Evolutionary conservation across 495 filamentous ascomycete genomes (phyloP).

Genomic region (Hamigera avellanea): DNA sequence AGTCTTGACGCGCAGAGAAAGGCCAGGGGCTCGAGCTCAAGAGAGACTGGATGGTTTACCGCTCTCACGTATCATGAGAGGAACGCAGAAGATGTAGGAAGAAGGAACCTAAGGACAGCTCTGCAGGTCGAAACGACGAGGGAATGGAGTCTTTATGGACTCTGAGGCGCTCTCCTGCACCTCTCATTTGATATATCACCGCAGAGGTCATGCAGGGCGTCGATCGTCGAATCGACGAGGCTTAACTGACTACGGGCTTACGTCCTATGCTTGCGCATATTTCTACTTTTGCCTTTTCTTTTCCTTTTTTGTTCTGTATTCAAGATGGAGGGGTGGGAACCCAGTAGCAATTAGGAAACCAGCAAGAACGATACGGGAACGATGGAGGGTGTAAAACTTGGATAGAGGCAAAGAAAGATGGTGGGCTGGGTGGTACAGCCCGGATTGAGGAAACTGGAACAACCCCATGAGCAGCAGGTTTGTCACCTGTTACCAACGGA

Average conservation of each 20-base stretch:
- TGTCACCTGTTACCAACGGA: conserved; percentile 27
- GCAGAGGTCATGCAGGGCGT: conserved; percentile 35
- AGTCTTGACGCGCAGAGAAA: no score
- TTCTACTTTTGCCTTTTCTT: not conserved
- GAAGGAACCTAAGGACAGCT: conserved; percentile 17
- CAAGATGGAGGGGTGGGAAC: no score
- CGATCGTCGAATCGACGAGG: conserved; percentile 7
- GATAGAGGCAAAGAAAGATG: no score
- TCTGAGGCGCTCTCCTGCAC: conserved; percentile 27
- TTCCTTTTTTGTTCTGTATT: not conserved
- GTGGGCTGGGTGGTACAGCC: conserved; percentile 10
- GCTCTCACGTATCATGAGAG: no score
- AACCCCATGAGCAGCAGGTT: conserved; percentile 25
- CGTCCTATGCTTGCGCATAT: not conserved
- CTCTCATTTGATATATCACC: conserved; percentile 45
- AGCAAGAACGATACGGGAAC: conserved; percentile 1
- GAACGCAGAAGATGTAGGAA: not conserved
- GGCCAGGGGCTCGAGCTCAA: not conserved
- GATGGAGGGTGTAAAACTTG: no score
- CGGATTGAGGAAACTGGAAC: conserved; percentile 10
- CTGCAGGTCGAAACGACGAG: conserved; percentile 19
- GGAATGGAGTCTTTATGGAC: conserved; percentile 27
- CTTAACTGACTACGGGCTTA: not conserved
- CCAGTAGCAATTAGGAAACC: not conserved
- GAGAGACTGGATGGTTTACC: not conserved